These are phyloP conservation scores for thale cress (Arabidopsis thaliana) DNA, from an alignment of 345 rosid genomes.

Conservation along the genomic window TAIR10.1 NC_003070.9:5592501-5593000, in stretches of 20 bases:
- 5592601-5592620: conserved; percentile 94
- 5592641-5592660: conserved; percentile 76
- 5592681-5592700: conserved; percentile 75
- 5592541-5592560: conserved; percentile 97
- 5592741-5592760: conserved; percentile 4
- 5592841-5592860: conserved; percentile 76
- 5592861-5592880: conserved; percentile 47
- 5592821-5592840: conserved; percentile 88
- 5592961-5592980: conserved; percentile 12
- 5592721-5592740: not conserved
- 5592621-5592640: conserved; percentile 99
- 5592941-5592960: conserved; percentile 10
- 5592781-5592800: conserved; percentile 45
- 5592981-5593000: not conserved
- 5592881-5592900: not conserved
- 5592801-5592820: conserved; percentile 92
- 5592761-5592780: conserved; percentile 4
- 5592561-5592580: conserved; percentile 94
- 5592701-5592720: conserved; percentile 48
- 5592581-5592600: conserved; percentile 74
- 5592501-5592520: conserved; percentile 93
- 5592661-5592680: conserved; percentile 72
- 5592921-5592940: conserved; percentile 5
- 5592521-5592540: conserved; percentile 81
- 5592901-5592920: not conserved